Evolutionary conservation across 805 yeast species (phyloP), one percentile per base, ranked within the genome.

Genomic region (Candida railenensis): DNA sequence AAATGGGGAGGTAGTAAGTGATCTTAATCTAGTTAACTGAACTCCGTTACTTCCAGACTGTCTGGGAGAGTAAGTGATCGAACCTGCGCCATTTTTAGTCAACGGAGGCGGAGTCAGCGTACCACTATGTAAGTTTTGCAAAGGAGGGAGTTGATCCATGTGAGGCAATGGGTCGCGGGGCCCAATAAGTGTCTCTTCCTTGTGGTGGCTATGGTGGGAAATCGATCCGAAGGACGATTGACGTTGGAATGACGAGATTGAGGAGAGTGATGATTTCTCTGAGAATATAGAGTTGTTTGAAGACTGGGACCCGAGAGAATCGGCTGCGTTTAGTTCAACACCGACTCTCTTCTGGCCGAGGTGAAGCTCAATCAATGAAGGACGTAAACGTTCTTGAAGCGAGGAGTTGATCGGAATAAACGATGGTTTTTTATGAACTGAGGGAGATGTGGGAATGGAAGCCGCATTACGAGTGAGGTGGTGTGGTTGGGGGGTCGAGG

Each of bases 311-410:
- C 62, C 63, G 21, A 64, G 56, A 8, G 67, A 61, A 40, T 61
- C 65, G 20, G 43, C 18, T 9, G 50, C 39, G 7, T 36, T 36
- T 44, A 32, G 14, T 15, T 32, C 32, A 30, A 43, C 5, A 7
- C 41, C 44, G 19, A 48, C 42, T 22, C 36, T 34, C 28, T 25
- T 34, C 43, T 47, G 44, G 3, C 57, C 57, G 39, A 49, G 48
- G 46, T 66, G 66, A 32, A 69, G 50, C 49, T 68, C 74, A 20
- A 67, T 54, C 34, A 69, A 53, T 4, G 71, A 66, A 3, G 74
- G 73, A 38, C 74, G 56, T 40, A 69, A 51, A 22, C 57, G 54
- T 36, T 70, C 73, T 28, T 52, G 58, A 30, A 57, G 25, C n/a
- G 61, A 48, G 22, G 51, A 51, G 18, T 48, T 43, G 21, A 53